phyloP scores from a whole-genome alignment of 441 rosid species.

The Viola pubescens region DNA sequence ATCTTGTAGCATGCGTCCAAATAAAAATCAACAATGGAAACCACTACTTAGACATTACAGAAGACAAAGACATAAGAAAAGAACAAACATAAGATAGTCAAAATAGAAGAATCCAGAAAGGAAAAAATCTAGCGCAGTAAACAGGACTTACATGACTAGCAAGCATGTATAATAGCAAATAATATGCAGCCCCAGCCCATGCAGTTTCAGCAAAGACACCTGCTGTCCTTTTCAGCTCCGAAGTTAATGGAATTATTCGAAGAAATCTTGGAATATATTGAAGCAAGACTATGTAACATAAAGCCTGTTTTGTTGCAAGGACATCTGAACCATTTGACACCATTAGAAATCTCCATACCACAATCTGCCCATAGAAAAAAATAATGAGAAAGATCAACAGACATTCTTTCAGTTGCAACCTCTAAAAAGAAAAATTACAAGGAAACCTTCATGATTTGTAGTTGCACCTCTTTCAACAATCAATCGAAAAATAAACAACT shows the following conservation, averaged over 20 bases:
- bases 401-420: neutral
- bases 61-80: too few species aligned
- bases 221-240: constrained; percentile 89
- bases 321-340: constrained; percentile 74
- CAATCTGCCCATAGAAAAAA: constrained; percentile 42
- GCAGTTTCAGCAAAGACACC: constrained; percentile 97
- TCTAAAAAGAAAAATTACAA: too few species aligned
- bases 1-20: too few species aligned
- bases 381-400: constrained; percentile 13
- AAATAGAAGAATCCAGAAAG: neutral
- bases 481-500: too few species aligned
- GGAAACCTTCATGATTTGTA: too few species aligned
- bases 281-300: constrained; percentile 54
- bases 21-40: too few species aligned
- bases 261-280: constrained; percentile 74
- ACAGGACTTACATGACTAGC: constrained; percentile 87
- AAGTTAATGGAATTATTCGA: constrained; percentile 64
- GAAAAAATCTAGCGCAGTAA: constrained; percentile 3
- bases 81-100: neutral
- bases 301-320: constrained; percentile 60
- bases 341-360: constrained; percentile 76
- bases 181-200: constrained; percentile 98
- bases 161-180: constrained; percentile 88
- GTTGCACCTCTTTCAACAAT: too few species aligned
- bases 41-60: too few species aligned